Conservation (phyloP, 2,329 filamentous ascomycete species). For the Ceratocystis ficicola region DNA sequence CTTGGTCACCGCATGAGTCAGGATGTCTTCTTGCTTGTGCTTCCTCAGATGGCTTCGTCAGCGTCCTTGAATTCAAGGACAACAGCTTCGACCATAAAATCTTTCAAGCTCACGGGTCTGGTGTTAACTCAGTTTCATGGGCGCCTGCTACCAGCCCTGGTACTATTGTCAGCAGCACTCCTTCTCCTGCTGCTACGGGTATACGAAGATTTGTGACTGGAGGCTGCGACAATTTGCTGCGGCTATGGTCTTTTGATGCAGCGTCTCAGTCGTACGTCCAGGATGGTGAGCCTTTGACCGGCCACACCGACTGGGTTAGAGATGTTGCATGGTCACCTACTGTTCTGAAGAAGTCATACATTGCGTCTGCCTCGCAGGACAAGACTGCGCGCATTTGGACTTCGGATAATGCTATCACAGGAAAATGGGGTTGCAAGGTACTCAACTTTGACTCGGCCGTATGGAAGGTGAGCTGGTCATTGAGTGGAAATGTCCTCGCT, state of each 20-base stretch:
- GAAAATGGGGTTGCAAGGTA: constrained; percentile 73
- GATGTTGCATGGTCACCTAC: constrained; percentile 97
- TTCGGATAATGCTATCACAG: constrained; percentile 46
- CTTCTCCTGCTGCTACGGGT: constrained; percentile 46
- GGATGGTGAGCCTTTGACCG: constrained; percentile 53
- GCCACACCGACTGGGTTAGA: constrained; percentile 92
- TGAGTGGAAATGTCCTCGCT: constrained; percentile 91
- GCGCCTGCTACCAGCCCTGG: constrained; percentile 75
- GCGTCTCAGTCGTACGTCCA: constrained; percentile 49
- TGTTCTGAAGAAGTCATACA: constrained; percentile 89
- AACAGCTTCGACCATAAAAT: constrained; percentile 82
- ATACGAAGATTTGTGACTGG: constrained; percentile 85
- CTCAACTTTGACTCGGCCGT: constrained; percentile 79
- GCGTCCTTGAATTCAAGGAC: constrained; percentile 92
- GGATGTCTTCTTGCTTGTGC: constrained; percentile 92
- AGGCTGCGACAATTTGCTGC: constrained; percentile 83
- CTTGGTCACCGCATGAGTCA: constrained; percentile 94
- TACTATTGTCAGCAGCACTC: constrained; percentile 64
- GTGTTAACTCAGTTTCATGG: constrained; percentile 94
- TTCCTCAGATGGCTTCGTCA: constrained; percentile 84
- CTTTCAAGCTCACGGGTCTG: constrained; percentile 83
- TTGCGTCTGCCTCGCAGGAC: constrained; percentile 88
- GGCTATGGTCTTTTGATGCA: constrained; percentile 76
- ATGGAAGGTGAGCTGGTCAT: constrained; percentile 95
- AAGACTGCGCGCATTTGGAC: constrained; percentile 98